A percentile compares a stretch with the other conserved stretches of the same genome.
Conservation (phyloP, 768 basidiomycete species). For the Gloeophyllum trabeum region DNA sequence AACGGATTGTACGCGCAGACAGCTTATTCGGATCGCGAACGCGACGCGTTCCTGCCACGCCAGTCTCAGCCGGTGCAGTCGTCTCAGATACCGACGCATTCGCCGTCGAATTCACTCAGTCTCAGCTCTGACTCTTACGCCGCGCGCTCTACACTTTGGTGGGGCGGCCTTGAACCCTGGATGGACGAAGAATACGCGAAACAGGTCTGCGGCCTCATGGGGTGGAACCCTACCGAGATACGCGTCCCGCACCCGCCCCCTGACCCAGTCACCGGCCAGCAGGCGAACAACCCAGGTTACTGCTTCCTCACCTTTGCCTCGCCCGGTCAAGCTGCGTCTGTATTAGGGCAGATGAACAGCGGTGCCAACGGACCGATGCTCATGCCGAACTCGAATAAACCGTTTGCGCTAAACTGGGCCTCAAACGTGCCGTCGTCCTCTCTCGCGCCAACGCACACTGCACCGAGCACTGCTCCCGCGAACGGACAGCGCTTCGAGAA, state of each 20-base stretch:
- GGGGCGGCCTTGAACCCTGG: slow-evolving; percentile 89
- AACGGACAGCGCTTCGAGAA: slow-evolving; percentile 42
- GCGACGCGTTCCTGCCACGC: no score
- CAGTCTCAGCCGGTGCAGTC: slow-evolving; percentile 7
- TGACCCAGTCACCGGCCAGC: slow-evolving; percentile 46
- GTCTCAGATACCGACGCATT: slow-evolving; percentile 13
- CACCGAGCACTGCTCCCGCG: slow-evolving; percentile 18
- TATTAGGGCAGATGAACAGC: slow-evolving; percentile 55
- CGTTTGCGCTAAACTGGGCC: slow-evolving; percentile 79
- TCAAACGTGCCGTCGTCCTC: slow-evolving; percentile 26
- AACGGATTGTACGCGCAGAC: no score
- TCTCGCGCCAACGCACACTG: slow-evolving; percentile 18
- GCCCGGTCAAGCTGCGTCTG: slow-evolving; percentile 53
- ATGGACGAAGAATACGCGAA: slow-evolving; percentile 95
- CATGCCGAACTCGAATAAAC: slow-evolving; percentile 82
- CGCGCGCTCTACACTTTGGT: slow-evolving; percentile 60
- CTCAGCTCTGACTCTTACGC: slow-evolving; percentile 1
- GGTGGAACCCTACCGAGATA: slow-evolving; percentile 72
- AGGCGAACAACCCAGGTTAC: slow-evolving; percentile 78
- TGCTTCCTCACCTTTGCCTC: slow-evolving; percentile 83
- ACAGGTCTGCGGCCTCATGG: slow-evolving; percentile 78
- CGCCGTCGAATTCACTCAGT: slow-evolving; percentile 7
- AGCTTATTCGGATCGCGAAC: no score
- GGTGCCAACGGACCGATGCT: slow-evolving; percentile 27
- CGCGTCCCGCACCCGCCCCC: slow-evolving; percentile 57